phyloP scores from a whole-genome alignment of 176 grass and related monocot genomes.

The Triticum urartu region DNA sequence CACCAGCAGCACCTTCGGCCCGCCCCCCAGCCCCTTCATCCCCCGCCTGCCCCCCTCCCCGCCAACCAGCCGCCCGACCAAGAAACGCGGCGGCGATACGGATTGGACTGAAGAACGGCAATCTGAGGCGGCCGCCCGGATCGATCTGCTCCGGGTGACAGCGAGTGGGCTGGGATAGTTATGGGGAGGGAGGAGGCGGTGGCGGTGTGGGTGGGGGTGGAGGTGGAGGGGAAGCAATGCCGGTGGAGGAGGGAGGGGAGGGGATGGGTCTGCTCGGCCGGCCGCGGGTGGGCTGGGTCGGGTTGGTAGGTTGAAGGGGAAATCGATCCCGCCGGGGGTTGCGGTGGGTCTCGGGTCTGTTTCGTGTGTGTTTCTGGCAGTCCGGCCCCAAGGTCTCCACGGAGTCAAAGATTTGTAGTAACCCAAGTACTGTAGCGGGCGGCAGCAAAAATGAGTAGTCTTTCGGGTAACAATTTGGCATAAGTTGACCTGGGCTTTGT shows the following conservation, averaged over 20 bases:
- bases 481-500: too few relatives aligned
- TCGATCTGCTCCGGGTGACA: background rate
- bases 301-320: background rate
- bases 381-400: background rate
- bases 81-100: background rate
- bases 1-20: conserved; percentile 37
- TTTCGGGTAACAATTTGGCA: too few relatives aligned
- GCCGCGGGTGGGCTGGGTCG: background rate
- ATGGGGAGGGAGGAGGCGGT: background rate
- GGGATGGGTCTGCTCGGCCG: conserved; percentile 21
- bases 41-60: background rate
- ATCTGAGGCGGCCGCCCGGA: background rate
- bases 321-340: conserved; percentile 34
- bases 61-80: background rate
- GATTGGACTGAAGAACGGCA: background rate
- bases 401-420: background rate
- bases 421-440: background rate
- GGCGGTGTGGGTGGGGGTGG: background rate
- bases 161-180: background rate
- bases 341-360: conserved; percentile 31
- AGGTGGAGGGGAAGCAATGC: conserved; percentile 16
- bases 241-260: background rate
- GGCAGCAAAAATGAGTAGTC: too few relatives aligned
- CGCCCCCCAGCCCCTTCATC: conserved; percentile 44
- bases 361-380: background rate